phyloP scores from a whole-genome alignment of 1,139 yeast species.

The Casaregolazyma lundiana region DNA sequence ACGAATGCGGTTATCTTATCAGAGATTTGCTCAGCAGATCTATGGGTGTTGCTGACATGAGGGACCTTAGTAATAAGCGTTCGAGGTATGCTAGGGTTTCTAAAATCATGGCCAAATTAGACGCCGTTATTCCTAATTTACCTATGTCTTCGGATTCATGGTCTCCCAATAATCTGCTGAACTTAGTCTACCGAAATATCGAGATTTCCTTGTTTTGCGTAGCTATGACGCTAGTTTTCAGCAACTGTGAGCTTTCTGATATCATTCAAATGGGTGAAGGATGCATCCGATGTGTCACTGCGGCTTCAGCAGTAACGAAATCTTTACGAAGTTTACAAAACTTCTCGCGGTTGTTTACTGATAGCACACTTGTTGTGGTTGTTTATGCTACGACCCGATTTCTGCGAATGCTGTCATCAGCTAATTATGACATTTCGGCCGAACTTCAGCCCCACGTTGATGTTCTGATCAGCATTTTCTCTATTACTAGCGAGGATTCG shows the following conservation, averaged over 20 bases:
- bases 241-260: not conserved
- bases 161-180: not conserved
- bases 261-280: not conserved
- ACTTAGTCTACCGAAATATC: not conserved
- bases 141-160: not conserved
- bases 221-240: not conserved
- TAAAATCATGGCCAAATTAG: not conserved
- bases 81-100: not conserved
- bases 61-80: not conserved
- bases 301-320: not conserved
- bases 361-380: not conserved
- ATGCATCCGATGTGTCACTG: not conserved
- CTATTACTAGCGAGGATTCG: not conserved
- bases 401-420: not conserved
- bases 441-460: conserved; percentile 1
- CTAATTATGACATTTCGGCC: not conserved
- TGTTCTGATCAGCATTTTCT: conserved; percentile 1
- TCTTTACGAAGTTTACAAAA: not conserved
- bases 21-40: not conserved
- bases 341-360: not conserved
- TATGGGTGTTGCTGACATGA: not conserved
- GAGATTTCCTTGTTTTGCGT: not conserved
- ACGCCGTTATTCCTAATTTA: not conserved
- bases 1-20: not conserved
- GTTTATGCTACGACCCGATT: not conserved